Evolutionary conservation across 257 asterid species (phyloP).

Genomic region (Solanum raphanifolium): DNA sequence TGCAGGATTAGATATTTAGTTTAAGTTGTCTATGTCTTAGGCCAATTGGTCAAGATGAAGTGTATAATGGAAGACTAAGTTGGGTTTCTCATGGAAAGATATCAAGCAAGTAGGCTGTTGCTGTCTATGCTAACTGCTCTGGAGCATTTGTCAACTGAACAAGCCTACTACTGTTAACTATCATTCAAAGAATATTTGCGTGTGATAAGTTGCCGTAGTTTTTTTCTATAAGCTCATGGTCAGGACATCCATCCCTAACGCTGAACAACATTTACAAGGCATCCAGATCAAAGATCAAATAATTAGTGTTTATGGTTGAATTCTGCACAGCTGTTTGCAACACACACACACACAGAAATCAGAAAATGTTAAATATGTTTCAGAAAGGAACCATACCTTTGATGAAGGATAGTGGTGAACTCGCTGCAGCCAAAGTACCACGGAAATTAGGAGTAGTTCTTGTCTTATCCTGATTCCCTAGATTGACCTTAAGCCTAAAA

Average conservation of each 20-base stretch:
- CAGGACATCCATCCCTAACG: not conserved
- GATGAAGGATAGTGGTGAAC: slow-evolving; percentile 83
- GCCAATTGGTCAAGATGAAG: not conserved
- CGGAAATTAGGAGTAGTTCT: slow-evolving; percentile 44
- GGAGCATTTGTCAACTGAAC: not conserved
- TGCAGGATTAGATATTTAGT: not conserved
- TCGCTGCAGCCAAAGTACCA: slow-evolving; percentile 53
- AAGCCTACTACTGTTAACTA: not conserved
- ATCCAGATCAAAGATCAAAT: not conserved
- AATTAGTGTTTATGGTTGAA: not conserved
- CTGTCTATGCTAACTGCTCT: not conserved
- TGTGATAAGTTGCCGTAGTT: not conserved
- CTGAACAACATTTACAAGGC: not conserved
- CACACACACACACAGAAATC: not conserved
- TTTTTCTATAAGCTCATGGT: not conserved
- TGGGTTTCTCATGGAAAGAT: not conserved
- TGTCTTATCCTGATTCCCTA: slow-evolving; percentile 46
- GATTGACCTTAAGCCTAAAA: slow-evolving; percentile 73
- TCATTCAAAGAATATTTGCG: not conserved
- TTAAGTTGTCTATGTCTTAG: not conserved
- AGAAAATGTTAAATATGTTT: not conserved
- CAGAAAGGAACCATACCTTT: slow-evolving; percentile 39
- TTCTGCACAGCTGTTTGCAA: not conserved
- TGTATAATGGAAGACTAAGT: not conserved
- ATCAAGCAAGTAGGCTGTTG: not conserved